Conservation (phyloP, 1,284 basidiomycete genomes). For the Mycena sp. region DNA sequence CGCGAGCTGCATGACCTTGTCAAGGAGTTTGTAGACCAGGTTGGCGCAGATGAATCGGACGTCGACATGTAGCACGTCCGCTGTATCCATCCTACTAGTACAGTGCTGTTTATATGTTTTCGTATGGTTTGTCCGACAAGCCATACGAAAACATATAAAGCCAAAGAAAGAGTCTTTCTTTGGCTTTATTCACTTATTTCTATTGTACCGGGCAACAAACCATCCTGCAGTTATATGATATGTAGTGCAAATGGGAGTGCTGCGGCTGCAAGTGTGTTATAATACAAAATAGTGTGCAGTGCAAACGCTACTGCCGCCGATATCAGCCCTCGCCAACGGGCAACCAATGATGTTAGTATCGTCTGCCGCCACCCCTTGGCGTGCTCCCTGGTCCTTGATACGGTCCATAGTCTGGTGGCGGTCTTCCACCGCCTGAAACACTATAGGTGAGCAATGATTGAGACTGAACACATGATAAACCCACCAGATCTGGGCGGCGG, state of each 20-base stretch:
- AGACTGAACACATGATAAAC: neutral
- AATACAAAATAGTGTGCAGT: too few species aligned
- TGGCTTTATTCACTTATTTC: conserved; percentile 19
- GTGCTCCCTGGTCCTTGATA: conserved; percentile 65
- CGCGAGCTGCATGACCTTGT: conserved; percentile 65
- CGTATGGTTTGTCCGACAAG: conserved; percentile 6
- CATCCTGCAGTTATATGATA: conserved; percentile 10
- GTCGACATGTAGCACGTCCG: conserved; percentile 8
- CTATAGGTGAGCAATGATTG: neutral
- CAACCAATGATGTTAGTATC: conserved; percentile 34
- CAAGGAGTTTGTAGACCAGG: conserved; percentile 69
- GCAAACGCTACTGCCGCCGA: too few species aligned
- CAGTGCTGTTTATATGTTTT: too few species aligned
- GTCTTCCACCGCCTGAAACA: conserved; percentile 47
- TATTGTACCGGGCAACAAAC: conserved; percentile 23
- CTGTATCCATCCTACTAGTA: too few species aligned
- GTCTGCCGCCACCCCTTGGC: conserved; percentile 36
- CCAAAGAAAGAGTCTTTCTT: too few species aligned
- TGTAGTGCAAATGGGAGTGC: neutral
- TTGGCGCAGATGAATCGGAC: conserved; percentile 40
- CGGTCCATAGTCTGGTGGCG: conserved; percentile 76
- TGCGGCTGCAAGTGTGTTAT: too few species aligned
- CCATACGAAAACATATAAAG: too few species aligned
- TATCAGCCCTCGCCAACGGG: too few species aligned
- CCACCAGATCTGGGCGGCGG: conserved; percentile 34